Base-by-base conservation (phyloP, 495 filamentous ascomycete species). In the Aspergillus mulundensis region DNA sequence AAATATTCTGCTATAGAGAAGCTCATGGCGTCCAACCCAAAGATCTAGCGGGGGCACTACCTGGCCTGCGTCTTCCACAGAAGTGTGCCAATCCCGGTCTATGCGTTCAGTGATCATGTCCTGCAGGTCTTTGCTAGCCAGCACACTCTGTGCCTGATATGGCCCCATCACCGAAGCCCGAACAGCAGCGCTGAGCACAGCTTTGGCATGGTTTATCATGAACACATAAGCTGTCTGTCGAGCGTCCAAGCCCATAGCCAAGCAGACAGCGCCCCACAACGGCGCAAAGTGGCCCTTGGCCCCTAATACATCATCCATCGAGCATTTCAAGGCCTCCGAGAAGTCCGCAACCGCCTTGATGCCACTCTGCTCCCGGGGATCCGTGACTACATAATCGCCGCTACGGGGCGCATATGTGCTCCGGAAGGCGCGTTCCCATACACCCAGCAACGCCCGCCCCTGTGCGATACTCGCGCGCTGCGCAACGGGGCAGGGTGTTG, bases 1-100 rank as follows among this genome's bases (percentile, higher is more conserved):
- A 63, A 98, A 98, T 48, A 98, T 97, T 67, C 94, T 84, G 59
- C 89, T 95, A 73, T 98, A 98, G 38, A 98, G 71, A 67, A 96
- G 69, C 77, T 98, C 94, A 73, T 98, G 94, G 67, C 94, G 83
- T 11, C 95, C 94, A 54, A 95, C 77, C 90, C 93, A 98, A 42
- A 98, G 66, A 80, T 98, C 94, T 77, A 97, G 81, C 16, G 86
- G 83, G 7, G 92, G 91, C 38, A 93, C 87, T 23, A 77, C 81
- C 76, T 97, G 91, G n/a, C 87, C 93, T 1, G 91, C 93, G 65
- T 89, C 79, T 58, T 91, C 88, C 4, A 89, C 77, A n/a, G 66
- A 53, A 2, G 70, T 77, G 19, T 77, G 51, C 77, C 77, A 81
- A 52, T 89, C 86, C 54, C 79, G 66, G 53, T 78, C 74, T 47